Percentiles rank a stretch among this genome's conserved stretches.
phyloP scores from a whole-genome alignment of 2,329 filamentous ascomycete species.

The Magnaporthiopsis rhizophila region DNA sequence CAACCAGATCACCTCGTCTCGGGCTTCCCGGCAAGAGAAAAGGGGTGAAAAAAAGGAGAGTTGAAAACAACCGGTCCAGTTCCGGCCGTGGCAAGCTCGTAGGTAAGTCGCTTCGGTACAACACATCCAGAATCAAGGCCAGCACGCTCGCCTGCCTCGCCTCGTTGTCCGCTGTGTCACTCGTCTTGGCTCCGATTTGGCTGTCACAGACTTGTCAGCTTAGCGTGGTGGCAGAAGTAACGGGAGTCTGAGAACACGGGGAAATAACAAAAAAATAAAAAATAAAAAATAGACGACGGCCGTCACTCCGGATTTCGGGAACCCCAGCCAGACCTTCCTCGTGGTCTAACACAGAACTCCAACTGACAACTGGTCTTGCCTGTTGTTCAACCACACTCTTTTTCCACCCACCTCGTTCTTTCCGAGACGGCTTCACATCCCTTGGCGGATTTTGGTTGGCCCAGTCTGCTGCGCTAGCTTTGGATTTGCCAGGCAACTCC shows the following conservation, averaged over 20 bases:
- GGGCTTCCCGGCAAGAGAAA: not conserved
- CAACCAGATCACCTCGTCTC: not conserved
- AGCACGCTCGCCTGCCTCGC: not conserved
- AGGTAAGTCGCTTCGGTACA: not conserved
- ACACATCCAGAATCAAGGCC: not conserved
- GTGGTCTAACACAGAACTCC: not conserved
- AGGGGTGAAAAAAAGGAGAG: not conserved
- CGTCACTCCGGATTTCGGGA: not conserved
- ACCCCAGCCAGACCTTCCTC: not conserved
- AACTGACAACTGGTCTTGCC: constrained; percentile 10
- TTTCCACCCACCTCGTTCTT: constrained; percentile 10
- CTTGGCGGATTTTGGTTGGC: constrained; percentile 15
- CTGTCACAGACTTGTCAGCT: not conserved
- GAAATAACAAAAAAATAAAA: not conserved
- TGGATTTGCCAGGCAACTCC: constrained; percentile 1
- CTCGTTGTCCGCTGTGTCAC: constrained; percentile 1
- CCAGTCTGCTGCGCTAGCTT: constrained; percentile 18
- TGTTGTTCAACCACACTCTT: constrained; percentile 17
- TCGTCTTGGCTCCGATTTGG: not conserved
- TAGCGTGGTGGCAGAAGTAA: not conserved
- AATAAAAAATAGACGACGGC: not conserved
- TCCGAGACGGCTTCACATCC: constrained; percentile 6
- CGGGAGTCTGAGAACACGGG: not conserved
- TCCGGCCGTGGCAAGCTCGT: not conserved
- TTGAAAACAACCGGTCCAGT: not conserved